Conservation (phyloP, 2,329 filamentous ascomycete species). For the Orbilia quercus region DNA sequence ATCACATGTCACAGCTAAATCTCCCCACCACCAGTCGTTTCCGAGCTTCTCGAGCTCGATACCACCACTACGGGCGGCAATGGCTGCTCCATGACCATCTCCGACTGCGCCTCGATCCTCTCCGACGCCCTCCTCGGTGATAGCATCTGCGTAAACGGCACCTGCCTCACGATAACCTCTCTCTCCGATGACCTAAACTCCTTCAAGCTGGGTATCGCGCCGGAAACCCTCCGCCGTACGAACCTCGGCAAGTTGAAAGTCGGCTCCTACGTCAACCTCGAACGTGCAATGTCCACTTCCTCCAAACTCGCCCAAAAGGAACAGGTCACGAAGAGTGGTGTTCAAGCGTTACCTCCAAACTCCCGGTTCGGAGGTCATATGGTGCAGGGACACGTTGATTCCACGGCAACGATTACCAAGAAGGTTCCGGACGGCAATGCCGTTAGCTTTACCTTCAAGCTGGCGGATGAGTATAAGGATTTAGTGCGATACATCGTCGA, state of each 20-base stretch:
- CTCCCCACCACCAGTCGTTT: conserved; percentile 73
- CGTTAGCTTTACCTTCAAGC: conserved; percentile 79
- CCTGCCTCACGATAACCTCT: conserved; percentile 90
- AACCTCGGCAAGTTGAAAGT: conserved; percentile 82
- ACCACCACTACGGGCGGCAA: conserved; percentile 75
- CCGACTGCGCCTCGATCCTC: conserved; percentile 79
- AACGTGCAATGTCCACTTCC: conserved; percentile 84
- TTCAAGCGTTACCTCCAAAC: conserved; percentile 63
- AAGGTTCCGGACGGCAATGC: conserved; percentile 88
- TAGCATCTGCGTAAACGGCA: conserved; percentile 92
- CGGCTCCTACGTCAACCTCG: conserved; percentile 81
- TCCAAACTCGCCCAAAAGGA: conserved; percentile 40
- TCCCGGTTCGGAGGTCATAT: conserved; percentile 94
- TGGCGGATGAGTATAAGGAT: conserved; percentile 72
- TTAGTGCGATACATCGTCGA: conserved; percentile 90
- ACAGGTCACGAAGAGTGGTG: conserved; percentile 22
- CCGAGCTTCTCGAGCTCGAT: conserved; percentile 82
- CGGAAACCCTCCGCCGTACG: conserved; percentile 93
- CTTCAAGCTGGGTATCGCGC: conserved; percentile 94
- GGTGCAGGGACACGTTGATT: conserved; percentile 91
- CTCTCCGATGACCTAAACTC: conserved; percentile 65
- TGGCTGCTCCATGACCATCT: conserved; percentile 90
- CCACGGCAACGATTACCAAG: conserved; percentile 78
- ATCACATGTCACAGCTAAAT: conserved; percentile 4
- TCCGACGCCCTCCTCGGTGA: conserved; percentile 86